Percentiles rank a stretch among this genome's conserved stretches.
Conservation (phyloP, 2,329 filamentous ascomycete genomes). For the Parasarocladium wereldwijsianum region DNA sequence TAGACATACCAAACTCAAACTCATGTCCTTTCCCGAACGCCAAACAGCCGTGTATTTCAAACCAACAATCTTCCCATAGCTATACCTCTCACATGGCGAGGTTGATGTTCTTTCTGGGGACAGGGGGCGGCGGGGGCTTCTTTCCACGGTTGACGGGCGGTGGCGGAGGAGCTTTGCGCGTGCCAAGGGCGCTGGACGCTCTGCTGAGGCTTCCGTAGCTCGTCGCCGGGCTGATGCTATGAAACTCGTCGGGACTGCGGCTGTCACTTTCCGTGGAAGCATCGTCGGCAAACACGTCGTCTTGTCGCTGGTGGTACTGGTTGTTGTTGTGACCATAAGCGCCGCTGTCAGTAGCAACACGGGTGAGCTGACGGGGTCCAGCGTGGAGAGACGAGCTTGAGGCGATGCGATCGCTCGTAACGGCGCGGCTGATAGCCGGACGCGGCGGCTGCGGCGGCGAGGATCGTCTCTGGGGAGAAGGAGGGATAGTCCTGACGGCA, state of each 20-base stretch:
- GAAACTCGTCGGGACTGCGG: conserved; percentile 36
- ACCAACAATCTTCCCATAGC: too few species aligned
- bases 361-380: conserved; percentile 25
- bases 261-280: conserved; percentile 34
- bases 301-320: too few species aligned
- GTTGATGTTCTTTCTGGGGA: conserved; percentile 13
- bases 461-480: conserved; percentile 8
- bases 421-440: conserved; percentile 21
- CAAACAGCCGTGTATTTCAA: too few species aligned
- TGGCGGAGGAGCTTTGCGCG: conserved; percentile 40
- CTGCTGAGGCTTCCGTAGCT: conserved; percentile 39
- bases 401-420: conserved; percentile 21
- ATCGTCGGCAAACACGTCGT: conserved; percentile 35
- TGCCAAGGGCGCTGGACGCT: conserved; percentile 15
- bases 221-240: conserved; percentile 39
- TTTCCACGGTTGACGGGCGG: conserved; percentile 32
- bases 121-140: conserved; percentile 21
- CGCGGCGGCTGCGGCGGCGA: conserved; percentile 19
- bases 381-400: conserved; percentile 11
- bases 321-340: conserved; percentile 14
- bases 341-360: conserved; percentile 23
- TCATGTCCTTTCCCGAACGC: too few species aligned
- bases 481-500: conserved; percentile 23
- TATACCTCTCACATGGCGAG: not conserved
- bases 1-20: too few species aligned